phyloP scores from a whole-genome alignment of 768 basidiomycete genomes.

The Auriscalpium orientale region DNA sequence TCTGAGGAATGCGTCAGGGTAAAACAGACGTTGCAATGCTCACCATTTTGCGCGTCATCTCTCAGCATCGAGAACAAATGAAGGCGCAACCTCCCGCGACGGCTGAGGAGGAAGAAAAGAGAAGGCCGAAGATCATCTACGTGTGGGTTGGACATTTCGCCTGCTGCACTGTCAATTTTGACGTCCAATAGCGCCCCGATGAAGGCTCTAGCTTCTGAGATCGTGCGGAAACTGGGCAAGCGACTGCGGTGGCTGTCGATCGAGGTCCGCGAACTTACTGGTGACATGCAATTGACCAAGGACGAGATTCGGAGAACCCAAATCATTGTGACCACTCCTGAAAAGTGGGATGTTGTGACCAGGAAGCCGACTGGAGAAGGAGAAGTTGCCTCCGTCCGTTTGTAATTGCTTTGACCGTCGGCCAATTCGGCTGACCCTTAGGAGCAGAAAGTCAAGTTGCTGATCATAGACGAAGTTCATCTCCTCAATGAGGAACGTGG shows the following conservation, averaged over 20 bases:
- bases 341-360: constrained; percentile 99
- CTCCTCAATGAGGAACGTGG: constrained; percentile 96
- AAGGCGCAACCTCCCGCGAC: constrained; percentile 51
- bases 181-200: constrained; percentile 71
- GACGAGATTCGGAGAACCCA: constrained; percentile 92
- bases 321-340: constrained; percentile 97
- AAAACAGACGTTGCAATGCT: constrained; percentile 99
- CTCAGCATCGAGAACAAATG: constrained; percentile 52
- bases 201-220: constrained; percentile 96
- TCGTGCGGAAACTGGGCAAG: constrained; percentile 88
- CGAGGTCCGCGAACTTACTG: constrained; percentile 70
- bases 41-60: constrained; percentile 80
- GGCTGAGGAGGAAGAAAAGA: constrained; percentile 27
- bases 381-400: constrained; percentile 81
- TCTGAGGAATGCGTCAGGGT: constrained; percentile 45
- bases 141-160: constrained; percentile 46
- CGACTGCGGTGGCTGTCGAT: constrained; percentile 84
- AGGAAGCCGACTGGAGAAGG: constrained; percentile 95
- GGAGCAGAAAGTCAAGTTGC: constrained; percentile 74
- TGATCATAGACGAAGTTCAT: constrained; percentile 98
- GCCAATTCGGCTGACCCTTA: neutral
- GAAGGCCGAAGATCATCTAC: constrained; percentile 82
- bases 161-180: neutral
- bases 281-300: constrained; percentile 97
- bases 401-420: neutral